Evolutionary conservation across 305 asterid species (phyloP), one percentile per base, ranked within the genome.

Genomic region (Fraxinus sp.): DNA sequence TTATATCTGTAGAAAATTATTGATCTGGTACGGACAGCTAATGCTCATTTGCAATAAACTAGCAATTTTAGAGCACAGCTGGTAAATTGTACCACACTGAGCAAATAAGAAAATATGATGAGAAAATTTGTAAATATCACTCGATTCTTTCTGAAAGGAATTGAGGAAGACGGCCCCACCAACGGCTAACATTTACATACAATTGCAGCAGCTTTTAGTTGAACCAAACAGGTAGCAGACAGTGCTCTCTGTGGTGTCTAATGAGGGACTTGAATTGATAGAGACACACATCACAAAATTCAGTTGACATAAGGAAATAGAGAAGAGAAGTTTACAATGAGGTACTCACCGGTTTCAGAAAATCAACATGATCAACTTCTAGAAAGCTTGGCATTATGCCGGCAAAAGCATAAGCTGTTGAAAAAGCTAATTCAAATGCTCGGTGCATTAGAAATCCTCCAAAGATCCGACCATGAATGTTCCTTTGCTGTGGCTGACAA

Each of bases 401-500:
- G 36, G 97, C 98, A 88, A 95, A 95, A 81, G 91, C 87, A 87
- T 95, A 95, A 74, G 95, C 90, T 1, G 98, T 95, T 77, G 98
- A 90, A 81, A 92, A 92, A 33, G 98, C 98, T 64, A 92, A 83
- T 77, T 95, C 98, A 78, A 95, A 95, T 41, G 98, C 98, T 57
- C 97, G 87, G 80, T 88, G 98, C 97, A 95, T 92, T 83, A 94
- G 85, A 85, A 94, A 94, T 8, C 97, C 98, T 81, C 98, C 97
- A 85, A 94, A 94, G 78, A 94, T 94, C 55, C 97, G 94, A 72
- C 97, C 97, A 71, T 94, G 97, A 64, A 94, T 91, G 87, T 94
- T 94, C 86, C 98, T 89, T 83, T 94, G 97, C 88, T 94, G 98
- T 16, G 98, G 98, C 90, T 92, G 95, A 81, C 98, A 93, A 73